phyloP scores from a whole-genome alignment of 164 flowering plant genomes.

The Aristolochia fimbriata region DNA sequence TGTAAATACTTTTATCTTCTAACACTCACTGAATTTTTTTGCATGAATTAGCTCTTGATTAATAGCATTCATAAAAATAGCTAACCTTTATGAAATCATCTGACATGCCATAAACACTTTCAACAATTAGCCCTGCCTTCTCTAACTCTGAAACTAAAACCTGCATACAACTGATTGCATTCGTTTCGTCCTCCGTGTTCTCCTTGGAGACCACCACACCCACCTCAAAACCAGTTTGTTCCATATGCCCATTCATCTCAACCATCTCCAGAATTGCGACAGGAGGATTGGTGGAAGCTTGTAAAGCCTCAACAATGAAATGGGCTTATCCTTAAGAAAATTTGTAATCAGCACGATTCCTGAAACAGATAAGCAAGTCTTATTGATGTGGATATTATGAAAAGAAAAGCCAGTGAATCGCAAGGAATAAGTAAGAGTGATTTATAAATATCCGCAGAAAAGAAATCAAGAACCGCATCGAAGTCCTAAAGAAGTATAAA shows the following conservation, averaged over 20 bases:
- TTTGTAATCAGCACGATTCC: neutral
- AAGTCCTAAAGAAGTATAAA: too few species aligned
- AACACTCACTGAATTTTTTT: too few species aligned
- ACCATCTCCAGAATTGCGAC: neutral
- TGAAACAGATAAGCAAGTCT: too few species aligned
- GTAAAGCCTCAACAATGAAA: neutral
- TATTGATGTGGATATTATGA: too few species aligned
- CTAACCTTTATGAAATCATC: conserved; percentile 80
- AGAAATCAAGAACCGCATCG: too few species aligned
- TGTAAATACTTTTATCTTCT: neutral
- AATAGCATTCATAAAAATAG: neutral
- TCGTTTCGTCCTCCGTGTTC: conserved; percentile 20
- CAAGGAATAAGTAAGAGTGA: too few species aligned
- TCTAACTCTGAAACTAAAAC: conserved; percentile 51
- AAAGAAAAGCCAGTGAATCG: too few species aligned
- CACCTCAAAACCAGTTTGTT: conserved; percentile 52
- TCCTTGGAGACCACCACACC: conserved; percentile 61
- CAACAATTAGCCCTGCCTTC: conserved; percentile 55
- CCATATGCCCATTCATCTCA: conserved; percentile 31
- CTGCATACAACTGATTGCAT: conserved; percentile 40
- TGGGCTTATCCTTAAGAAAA: neutral
- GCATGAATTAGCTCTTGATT: neutral
- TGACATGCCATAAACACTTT: conserved; percentile 55
- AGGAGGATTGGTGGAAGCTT: neutral
- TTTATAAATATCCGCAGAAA: too few species aligned